Base-by-base conservation (phyloP, 192 early-diverging fungal species). In the Linderina pennispora region DNA sequence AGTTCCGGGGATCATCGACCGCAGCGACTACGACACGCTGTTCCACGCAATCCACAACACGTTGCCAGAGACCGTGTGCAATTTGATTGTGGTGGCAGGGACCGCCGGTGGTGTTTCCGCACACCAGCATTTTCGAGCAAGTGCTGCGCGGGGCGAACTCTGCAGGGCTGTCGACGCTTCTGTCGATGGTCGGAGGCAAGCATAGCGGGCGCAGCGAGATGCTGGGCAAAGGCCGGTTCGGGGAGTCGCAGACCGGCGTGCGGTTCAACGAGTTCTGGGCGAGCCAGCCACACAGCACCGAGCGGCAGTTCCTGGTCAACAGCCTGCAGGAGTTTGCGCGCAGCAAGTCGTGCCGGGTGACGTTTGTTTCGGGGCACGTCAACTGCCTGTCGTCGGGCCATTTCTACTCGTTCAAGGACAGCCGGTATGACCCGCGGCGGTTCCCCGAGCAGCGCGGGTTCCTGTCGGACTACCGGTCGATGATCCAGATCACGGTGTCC, bases 291-390 rank as follows among this genome's bases (percentile, higher is more conserved):
- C 86, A 92, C 58, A 64, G 67, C 22, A 74, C 62, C 3, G 90
- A 92, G 50, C 80, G 88, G 17, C 61, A 56, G 25, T 60, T 52
- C n/a, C 50, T 90, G 14, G 77, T 93, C 21, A 61, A 67, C 35
- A 53, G 72, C 15, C 56, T 93, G 40, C 87, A 90, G 55, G 51
- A 60, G 8, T 81, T 89, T 55, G 72, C 90, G 24, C 59, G 65
- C 22, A 48, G 72, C 23, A 60, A 64, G 18, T 65, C 62, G 17
- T 59, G 84, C 36, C 85, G 90, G 23, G 78, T 90, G 14, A 84
- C 87, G 6, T 86, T 91, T 60, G 63, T 87, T 11, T 80, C 81
- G 22, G 90, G 90, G 5, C 88, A 93, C 62, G 90, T 87, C 49
- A 80, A 80, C 57, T 78, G 79, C 55, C 70, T 83, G 40, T 80